Evolutionary conservation across 148 eudicot genomes (phyloP).

Genomic region (Oxyria digyna): DNA sequence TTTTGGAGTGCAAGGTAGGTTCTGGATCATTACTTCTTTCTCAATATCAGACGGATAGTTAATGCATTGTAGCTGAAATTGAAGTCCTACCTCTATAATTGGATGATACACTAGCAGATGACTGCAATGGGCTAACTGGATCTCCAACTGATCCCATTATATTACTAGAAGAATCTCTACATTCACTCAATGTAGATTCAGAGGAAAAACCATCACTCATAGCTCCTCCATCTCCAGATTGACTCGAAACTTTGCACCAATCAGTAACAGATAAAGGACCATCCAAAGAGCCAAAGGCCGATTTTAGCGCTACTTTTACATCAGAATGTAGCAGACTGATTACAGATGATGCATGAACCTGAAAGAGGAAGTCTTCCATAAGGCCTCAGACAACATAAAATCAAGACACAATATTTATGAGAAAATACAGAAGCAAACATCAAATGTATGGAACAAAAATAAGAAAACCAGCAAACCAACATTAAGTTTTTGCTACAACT

Average conservation of each 20-base stretch:
- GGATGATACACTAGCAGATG: conserved; percentile 49
- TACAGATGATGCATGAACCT: conserved; percentile 88
- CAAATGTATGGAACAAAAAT: background rate
- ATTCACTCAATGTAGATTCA: conserved; percentile 66
- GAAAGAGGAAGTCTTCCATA: conserved; percentile 18
- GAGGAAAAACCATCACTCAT: conserved; percentile 59
- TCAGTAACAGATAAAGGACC: conserved; percentile 79
- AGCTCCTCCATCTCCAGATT: conserved; percentile 47
- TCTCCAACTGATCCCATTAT: conserved; percentile 44
- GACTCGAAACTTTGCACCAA: conserved; percentile 88
- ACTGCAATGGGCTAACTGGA: conserved; percentile 60
- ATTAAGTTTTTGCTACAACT: background rate
- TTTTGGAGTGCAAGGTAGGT: background rate
- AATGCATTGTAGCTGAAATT: background rate
- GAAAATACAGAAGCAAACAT: background rate
- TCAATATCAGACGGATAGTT: background rate
- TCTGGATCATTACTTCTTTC: background rate
- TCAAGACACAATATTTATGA: background rate
- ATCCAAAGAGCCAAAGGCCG: conserved; percentile 75
- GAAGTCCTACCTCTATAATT: conserved; percentile 48
- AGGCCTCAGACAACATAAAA: background rate
- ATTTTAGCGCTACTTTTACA: conserved; percentile 64
- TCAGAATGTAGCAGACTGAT: conserved; percentile 79
- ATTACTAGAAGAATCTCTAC: conserved; percentile 60
- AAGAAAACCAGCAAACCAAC: background rate